Base-by-base conservation (phyloP, 2,329 filamentous ascomycete genomes). In the Cladophialophora immunda region DNA sequence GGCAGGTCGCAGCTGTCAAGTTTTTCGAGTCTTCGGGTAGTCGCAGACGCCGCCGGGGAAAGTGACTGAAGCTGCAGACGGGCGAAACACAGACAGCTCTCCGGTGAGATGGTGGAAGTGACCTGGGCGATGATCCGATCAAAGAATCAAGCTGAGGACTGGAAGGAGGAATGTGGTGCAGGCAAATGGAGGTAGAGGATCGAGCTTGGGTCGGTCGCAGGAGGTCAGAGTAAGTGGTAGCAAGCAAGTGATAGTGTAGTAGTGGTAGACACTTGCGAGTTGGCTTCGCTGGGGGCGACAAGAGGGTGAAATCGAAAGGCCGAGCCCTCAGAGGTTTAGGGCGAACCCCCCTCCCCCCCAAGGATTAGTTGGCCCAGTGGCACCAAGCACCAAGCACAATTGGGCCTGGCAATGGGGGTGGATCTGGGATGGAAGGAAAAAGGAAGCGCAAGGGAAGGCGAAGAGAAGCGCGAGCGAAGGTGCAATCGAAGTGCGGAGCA, bases 1-100 rank as follows among this genome's bases (percentile, higher is more conserved):
- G 67, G 64, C 56, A 66, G 67, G 55, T 62, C 38, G 67, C 64
- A 70, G 68, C 52, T 67, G 66, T 70, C 66, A 68, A 64, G 57
- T 64, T 59, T 50, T 62, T 68, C 66, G 64, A 68, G 63, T 68
- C 63, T 62, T 52, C 68, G 68, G 68, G 41, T 64, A 55, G 68
- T 61, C 61, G 68, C 68, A 70, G 68, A 50, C 34, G 65, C 59
- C 56, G 57, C n/a, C 36, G 64, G 27, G 30, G 55, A 61, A 59
- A 22, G 36, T 54, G 57, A 38, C 45, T 66, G 64, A 29, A 54
- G 54, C 58, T 63, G 61, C 58, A 61, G 67, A 60, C 50, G 19
- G 62, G 53, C 41, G 57, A 36, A 47, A 59, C 36, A 67, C 59
- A 53, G 54, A 50, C 62, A 64, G 62, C 17, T 19, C 27, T 34